Evolutionary conservation across 306 rosid genomes (phyloP).

Genomic region (Parietaria judaica): DNA sequence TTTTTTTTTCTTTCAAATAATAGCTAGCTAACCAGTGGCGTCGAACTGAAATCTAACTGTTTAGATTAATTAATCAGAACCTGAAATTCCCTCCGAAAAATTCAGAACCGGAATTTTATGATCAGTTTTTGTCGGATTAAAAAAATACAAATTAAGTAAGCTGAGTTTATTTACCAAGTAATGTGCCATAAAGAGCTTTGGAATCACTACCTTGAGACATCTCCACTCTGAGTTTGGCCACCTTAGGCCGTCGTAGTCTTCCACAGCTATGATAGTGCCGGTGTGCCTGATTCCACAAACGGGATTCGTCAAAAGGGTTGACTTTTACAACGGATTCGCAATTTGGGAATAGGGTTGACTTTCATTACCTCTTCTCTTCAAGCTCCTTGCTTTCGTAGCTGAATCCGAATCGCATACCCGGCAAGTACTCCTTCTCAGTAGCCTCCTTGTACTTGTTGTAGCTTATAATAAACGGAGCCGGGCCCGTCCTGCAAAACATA

Average conservation of each 20-base stretch:
- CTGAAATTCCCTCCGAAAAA: too few species aligned
- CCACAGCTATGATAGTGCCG: slow-evolving; percentile 40
- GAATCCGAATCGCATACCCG: slow-evolving; percentile 46
- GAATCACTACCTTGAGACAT: slow-evolving; percentile 44
- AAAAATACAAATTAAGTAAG: too few species aligned
- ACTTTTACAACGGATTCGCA: slow-evolving; percentile 23
- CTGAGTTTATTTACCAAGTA: too few species aligned
- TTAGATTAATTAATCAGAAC: too few species aligned
- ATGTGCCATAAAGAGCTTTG: not conserved
- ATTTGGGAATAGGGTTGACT: not conserved
- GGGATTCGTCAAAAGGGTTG: not conserved
- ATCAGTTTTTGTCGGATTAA: too few species aligned
- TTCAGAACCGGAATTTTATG: too few species aligned
- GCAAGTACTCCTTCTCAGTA: slow-evolving; percentile 17
- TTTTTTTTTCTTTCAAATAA: not conserved
- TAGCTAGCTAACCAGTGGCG: too few species aligned
- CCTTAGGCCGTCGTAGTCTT: slow-evolving; percentile 40
- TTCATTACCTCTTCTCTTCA: slow-evolving; percentile 47
- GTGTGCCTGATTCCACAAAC: slow-evolving; percentile 28
- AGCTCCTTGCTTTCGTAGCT: slow-evolving; percentile 30
- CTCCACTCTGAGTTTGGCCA: slow-evolving; percentile 81
- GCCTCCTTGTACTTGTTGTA: slow-evolving; percentile 33
- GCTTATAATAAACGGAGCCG: slow-evolving; percentile 47
- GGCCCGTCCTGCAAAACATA: slow-evolving; percentile 41
- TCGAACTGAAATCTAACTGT: too few species aligned